Base-by-base conservation (phyloP, 345 rosid genomes). In the Brassica rapa region DNA sequence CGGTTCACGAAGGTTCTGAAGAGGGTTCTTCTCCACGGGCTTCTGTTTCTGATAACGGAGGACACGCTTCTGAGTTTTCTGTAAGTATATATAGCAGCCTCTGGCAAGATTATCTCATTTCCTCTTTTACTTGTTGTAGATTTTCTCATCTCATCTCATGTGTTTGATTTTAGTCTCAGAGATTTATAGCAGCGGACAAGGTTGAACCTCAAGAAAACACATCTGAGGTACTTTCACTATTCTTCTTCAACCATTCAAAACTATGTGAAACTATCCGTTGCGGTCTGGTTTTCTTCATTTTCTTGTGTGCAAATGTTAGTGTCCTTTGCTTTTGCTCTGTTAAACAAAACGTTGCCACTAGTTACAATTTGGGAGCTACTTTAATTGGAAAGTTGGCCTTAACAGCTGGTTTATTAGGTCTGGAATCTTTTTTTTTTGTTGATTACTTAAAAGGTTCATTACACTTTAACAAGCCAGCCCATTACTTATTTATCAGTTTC, bases 1-100 rank as follows among this genome's bases (percentile, higher is more conserved):
- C 97, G 3, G 94, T 94, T 25, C 92, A 89, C 1, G 97, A 94
- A 82, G 97, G 88, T 72, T 82, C 98, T 66, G 97, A 92, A 62
- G 97, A 94, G 78, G 97, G 89, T 60, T 84, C 87, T 62, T 87
- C 97, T 51, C 95, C 98, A 16, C 84, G 84, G 55, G 86, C 84
- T 62, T 88, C 94, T 63, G 68, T 61, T 19, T 84, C 72, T 32
- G 97, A 88, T 73, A 89, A 89, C 70, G 94, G 86, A 15, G 93
- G 86, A 19, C 73, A 85, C 73, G 75, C 79, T 12, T 74, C 85
- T 29, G 98, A 91, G 39, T 83, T 78, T 60, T 10, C 86, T 66
- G 98, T 91, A 72, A 84, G 91, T 86, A 8, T 68, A 68, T 57
- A 27, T 69, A 55, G 4, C 46, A 1, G 49, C 14, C 56, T 49